A percentile compares a stretch with the other conserved stretches of the same genome.
phyloP scores from a whole-genome alignment of 192 early-diverging fungal genomes.

The Coemansia sp. region DNA sequence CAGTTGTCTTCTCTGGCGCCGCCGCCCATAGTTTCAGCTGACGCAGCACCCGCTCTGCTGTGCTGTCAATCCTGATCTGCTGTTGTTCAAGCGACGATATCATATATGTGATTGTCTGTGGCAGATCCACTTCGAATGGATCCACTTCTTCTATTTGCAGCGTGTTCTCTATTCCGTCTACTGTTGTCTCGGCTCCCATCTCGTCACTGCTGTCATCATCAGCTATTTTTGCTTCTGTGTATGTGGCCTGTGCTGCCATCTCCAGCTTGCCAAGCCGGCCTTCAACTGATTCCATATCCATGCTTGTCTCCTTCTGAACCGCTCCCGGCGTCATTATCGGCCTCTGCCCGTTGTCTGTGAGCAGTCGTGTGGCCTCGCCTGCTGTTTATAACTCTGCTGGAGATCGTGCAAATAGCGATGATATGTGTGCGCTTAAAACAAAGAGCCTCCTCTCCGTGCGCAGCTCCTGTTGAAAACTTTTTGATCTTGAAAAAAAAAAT shows the following conservation, averaged over 20 bases:
- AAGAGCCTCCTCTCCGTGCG: too few species aligned
- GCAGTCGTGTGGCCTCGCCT: too few species aligned
- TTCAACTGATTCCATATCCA: constrained; percentile 32
- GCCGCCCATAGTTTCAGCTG: constrained; percentile 26
- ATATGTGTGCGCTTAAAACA: too few species aligned
- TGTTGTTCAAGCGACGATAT: not conserved
- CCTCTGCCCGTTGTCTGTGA: too few species aligned
- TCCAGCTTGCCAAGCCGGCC: constrained; percentile 34
- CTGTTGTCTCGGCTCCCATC: not conserved
- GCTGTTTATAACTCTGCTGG: too few species aligned
- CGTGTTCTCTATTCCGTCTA: constrained; percentile 9
- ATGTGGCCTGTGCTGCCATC: constrained; percentile 10
- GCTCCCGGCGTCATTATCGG: too few species aligned
- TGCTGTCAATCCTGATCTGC: not conserved
- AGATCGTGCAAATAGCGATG: too few species aligned
- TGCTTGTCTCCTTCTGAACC: not conserved
- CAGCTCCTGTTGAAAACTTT: too few species aligned
- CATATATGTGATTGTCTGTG: constrained; percentile 18
- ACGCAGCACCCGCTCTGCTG: constrained; percentile 11
- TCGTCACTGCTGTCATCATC: not conserved
- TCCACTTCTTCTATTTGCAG: constrained; percentile 33
- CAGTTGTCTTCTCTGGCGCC: constrained; percentile 3
- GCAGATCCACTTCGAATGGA: constrained; percentile 49
- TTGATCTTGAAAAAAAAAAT: not conserved
- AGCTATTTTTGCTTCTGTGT: not conserved